Evolutionary conservation across 2,329 filamentous ascomycete species (phyloP).

Genomic region (Sporothrix euskadiensis): DNA sequence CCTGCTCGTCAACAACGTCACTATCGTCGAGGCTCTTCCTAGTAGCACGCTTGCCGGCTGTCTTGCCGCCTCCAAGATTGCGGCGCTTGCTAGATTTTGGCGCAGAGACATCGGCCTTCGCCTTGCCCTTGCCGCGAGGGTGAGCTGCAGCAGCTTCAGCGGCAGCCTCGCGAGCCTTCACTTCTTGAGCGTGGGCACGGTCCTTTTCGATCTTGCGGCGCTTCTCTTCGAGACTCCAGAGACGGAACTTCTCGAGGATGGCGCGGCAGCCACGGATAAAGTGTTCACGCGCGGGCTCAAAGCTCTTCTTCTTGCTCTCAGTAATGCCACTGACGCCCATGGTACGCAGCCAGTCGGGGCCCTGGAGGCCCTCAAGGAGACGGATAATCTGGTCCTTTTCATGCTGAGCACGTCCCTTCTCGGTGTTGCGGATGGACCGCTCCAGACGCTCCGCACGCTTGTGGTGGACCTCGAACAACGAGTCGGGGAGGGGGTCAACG

Average conservation of each 20-base stretch:
- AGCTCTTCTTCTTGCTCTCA: constrained; percentile 81
- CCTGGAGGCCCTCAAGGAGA: constrained; percentile 77
- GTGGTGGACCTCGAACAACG: constrained; percentile 56
- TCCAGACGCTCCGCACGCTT: constrained; percentile 61
- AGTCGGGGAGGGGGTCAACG: constrained; percentile 59
- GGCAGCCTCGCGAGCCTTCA: constrained; percentile 41
- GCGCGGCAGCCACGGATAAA: constrained; percentile 81
- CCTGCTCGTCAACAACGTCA: constrained; percentile 37
- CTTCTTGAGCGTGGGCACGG: constrained; percentile 55
- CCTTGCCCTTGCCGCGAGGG: constrained; percentile 29
- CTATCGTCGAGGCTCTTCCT: background rate
- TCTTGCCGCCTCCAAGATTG: constrained; percentile 29
- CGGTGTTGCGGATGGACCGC: constrained; percentile 62
- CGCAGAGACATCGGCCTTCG: constrained; percentile 25
- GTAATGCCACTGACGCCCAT: constrained; percentile 88
- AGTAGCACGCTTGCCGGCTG: constrained; percentile 4
- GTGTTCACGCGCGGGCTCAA: constrained; percentile 79
- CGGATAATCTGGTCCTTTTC: constrained; percentile 66
- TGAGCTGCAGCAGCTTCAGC: constrained; percentile 12
- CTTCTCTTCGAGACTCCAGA: constrained; percentile 90
- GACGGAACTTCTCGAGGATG: constrained; percentile 82
- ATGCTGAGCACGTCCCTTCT: constrained; percentile 65
- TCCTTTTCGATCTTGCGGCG: constrained; percentile 75
- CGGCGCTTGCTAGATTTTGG: constrained; percentile 31
- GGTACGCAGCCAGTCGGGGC: constrained; percentile 87